phyloP scores from a whole-genome alignment of 2,329 filamentous ascomycete species.

The Emergomyces africanus region DNA sequence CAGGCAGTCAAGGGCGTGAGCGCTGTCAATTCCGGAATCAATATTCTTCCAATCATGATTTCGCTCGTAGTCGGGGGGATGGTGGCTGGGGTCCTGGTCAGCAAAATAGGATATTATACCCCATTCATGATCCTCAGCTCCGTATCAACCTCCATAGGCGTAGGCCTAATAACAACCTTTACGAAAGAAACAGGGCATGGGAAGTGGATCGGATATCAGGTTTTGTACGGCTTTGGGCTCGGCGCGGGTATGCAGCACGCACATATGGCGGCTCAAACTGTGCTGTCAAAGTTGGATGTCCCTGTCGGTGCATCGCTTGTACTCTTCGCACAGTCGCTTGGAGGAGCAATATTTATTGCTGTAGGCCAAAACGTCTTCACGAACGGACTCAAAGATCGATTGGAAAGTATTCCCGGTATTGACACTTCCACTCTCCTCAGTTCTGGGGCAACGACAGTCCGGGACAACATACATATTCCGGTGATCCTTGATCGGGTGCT shows the following conservation, averaged over 20 bases:
- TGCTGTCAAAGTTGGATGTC: slow-evolving; percentile 9
- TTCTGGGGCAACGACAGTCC: slow-evolving; percentile 47
- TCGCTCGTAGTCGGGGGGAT: slow-evolving; percentile 15
- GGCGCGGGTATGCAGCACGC: slow-evolving; percentile 14
- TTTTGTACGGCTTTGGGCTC: slow-evolving; percentile 14
- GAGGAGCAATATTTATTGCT: slow-evolving; percentile 13
- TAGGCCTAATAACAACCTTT: slow-evolving; percentile 20
- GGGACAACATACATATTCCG: slow-evolving; percentile 35
- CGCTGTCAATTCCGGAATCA: slow-evolving; percentile 24
- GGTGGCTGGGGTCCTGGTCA: slow-evolving; percentile 8
- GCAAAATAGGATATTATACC: slow-evolving; percentile 13
- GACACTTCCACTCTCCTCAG: slow-evolving; percentile 30
- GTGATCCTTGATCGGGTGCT: slow-evolving; percentile 43
- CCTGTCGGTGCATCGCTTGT: slow-evolving; percentile 12
- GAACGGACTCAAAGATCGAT: slow-evolving; percentile 8
- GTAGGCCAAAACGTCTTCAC: slow-evolving; percentile 13
- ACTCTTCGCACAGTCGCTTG: slow-evolving; percentile 10
- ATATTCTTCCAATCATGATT: slow-evolving; percentile 27
- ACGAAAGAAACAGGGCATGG: slow-evolving; percentile 11
- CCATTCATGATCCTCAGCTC: slow-evolving; percentile 14
- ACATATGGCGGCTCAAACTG: slow-evolving; percentile 11
- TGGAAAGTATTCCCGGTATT: slow-evolving; percentile 23
- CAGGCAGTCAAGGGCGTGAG: slow-evolving; percentile 31
- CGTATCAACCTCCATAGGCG: slow-evolving; percentile 16
- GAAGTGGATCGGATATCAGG: slow-evolving; percentile 18